A percentile compares a stretch with the other conserved stretches of the same genome.
Conservation (phyloP, 495 filamentous ascomycete genomes). For the Trichoderma orchidacearum region DNA sequence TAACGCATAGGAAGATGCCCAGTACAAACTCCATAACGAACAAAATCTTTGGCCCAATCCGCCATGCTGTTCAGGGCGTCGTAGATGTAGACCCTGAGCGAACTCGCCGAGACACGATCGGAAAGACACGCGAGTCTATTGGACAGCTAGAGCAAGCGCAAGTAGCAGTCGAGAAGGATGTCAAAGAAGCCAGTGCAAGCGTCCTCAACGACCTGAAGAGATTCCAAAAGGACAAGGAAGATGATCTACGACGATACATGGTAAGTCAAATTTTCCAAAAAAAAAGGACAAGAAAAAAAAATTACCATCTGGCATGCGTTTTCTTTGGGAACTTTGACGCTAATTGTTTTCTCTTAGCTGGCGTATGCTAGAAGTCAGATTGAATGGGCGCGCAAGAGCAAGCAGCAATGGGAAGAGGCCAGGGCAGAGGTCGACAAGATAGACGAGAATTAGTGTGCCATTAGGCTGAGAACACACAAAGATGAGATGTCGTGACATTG, state of each 20-base stretch:
- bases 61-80: slow-evolving; percentile 88
- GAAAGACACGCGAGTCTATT: slow-evolving; percentile 74
- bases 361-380: slow-evolving; percentile 90
- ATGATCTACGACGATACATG: slow-evolving; percentile 88
- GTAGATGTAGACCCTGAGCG: slow-evolving; percentile 91
- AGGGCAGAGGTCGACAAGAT: slow-evolving; percentile 90
- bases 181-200: slow-evolving; percentile 75
- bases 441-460: slow-evolving; percentile 25
- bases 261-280: no score
- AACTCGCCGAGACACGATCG: slow-evolving; percentile 83
- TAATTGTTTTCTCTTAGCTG: slow-evolving; percentile 42
- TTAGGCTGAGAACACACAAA: no score
- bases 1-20: slow-evolving; percentile 52
- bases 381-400: slow-evolving; percentile 96
- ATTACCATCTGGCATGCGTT: neutral
- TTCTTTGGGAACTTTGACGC: slow-evolving; percentile 5
- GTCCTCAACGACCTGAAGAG: slow-evolving; percentile 79
- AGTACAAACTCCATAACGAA: slow-evolving; percentile 76
- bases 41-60: slow-evolving; percentile 89
- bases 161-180: slow-evolving; percentile 73
- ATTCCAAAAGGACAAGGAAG: slow-evolving; percentile 90
- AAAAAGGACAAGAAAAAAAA: neutral
- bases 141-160: slow-evolving; percentile 77
- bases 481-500: neutral
- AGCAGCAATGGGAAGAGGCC: slow-evolving; percentile 93